A percentile compares a stretch with the other conserved stretches of the same genome.
Conservation (phyloP, 2,329 filamentous ascomycete genomes). For the Botryosphaeria agaves region DNA sequence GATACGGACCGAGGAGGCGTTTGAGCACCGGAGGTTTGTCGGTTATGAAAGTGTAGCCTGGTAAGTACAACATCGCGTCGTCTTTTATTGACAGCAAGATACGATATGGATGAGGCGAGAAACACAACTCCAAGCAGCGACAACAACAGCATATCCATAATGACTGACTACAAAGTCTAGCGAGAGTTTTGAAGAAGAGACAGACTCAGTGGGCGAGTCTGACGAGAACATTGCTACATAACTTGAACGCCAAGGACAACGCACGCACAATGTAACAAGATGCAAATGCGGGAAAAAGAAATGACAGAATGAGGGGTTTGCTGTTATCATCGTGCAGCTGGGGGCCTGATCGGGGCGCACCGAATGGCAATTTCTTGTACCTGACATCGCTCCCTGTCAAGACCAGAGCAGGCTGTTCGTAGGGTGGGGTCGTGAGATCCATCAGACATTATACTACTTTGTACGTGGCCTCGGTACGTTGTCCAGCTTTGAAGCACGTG, state of each 20-base stretch:
- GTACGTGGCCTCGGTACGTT: too few relatives aligned
- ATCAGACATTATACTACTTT: too few relatives aligned
- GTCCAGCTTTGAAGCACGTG: too few relatives aligned
- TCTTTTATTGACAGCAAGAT: conserved; percentile 14
- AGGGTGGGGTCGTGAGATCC: too few relatives aligned
- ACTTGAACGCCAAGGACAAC: neutral
- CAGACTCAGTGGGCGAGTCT: too few relatives aligned
- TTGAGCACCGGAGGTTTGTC: conserved; percentile 27
- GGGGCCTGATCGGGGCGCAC: too few relatives aligned
- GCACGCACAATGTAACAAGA: neutral
- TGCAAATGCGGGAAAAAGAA: neutral
- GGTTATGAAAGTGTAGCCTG: conserved; percentile 20
- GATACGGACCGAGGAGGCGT: conserved; percentile 37
- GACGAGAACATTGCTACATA: too few relatives aligned
- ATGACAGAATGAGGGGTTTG: too few relatives aligned
- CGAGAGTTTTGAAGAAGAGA: neutral
- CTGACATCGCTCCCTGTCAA: too few relatives aligned
- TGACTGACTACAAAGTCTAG: conserved; percentile 1
- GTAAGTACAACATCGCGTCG: conserved; percentile 22
- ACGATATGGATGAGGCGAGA: conserved; percentile 9
- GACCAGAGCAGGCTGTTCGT: too few relatives aligned
- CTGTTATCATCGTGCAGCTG: too few relatives aligned
- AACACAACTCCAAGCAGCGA: conserved; percentile 16
- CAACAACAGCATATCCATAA: conserved; percentile 10
- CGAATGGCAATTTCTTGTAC: too few relatives aligned